Conservation (phyloP, 2,329 filamentous ascomycete species). For the Boeremia lycopersici region DNA sequence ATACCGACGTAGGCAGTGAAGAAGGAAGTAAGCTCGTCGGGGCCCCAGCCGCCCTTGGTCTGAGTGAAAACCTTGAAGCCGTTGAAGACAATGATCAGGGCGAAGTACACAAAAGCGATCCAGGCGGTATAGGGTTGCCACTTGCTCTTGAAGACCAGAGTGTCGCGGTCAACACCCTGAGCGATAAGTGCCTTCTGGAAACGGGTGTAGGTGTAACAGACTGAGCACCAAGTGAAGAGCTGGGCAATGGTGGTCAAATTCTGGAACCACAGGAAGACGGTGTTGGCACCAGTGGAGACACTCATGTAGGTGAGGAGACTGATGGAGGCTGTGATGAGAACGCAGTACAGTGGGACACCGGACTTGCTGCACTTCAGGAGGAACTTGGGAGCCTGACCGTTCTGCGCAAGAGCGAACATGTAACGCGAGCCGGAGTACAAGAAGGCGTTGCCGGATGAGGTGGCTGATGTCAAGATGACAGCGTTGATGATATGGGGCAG, state of each 20-base stretch:
- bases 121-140: conserved; percentile 63
- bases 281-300: conserved; percentile 52
- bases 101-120: conserved; percentile 63
- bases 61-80: conserved; percentile 64
- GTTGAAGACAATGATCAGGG: conserved; percentile 65
- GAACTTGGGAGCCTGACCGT: conserved; percentile 59
- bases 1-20: conserved; percentile 58
- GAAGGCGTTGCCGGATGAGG: conserved; percentile 71
- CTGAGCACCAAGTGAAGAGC: conserved; percentile 61
- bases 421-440: conserved; percentile 62
- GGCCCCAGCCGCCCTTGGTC: conserved; percentile 44
- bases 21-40: conserved; percentile 51
- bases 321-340: conserved; percentile 48
- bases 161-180: conserved; percentile 62
- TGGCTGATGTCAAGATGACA: conserved; percentile 73
- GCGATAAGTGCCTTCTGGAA: conserved; percentile 56
- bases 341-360: conserved; percentile 51
- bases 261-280: conserved; percentile 71
- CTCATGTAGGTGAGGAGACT: conserved; percentile 58
- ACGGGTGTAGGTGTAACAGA: conserved; percentile 62
- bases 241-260: conserved; percentile 68
- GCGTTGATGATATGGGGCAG: conserved; percentile 78
- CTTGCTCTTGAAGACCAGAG: conserved; percentile 56
- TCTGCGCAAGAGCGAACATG: conserved; percentile 57
- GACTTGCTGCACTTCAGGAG: conserved; percentile 56